These are phyloP conservation scores for Collybia mongolica DNA, from an alignment of 768 basidiomycete genomes.

Conservation along the genomic window DNA sequence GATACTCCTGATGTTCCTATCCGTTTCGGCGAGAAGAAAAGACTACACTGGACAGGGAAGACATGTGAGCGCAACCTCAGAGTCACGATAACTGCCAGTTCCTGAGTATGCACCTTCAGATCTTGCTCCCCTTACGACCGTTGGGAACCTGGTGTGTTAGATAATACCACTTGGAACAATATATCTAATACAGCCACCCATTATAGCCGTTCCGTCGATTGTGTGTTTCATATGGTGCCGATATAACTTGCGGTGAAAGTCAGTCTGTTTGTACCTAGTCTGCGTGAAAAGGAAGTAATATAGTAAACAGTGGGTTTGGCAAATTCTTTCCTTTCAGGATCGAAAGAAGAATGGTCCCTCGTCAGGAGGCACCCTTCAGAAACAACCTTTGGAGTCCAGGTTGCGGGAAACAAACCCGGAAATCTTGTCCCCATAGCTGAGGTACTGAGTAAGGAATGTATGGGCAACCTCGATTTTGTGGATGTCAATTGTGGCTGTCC, in stretches of 20 bases:
- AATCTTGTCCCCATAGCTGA: constrained; percentile 82
- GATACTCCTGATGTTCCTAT: constrained; percentile 71
- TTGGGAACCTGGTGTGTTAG: constrained; percentile 80
- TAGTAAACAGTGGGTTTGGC: constrained; percentile 79
- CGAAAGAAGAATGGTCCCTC: constrained; percentile 93
- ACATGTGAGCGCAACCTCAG: constrained; percentile 55
- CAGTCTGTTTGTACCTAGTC: constrained; percentile 14
- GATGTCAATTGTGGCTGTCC: constrained; percentile 98
- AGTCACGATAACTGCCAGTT: background rate
- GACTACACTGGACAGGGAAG: constrained; percentile 83
- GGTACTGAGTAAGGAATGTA: constrained; percentile 67
- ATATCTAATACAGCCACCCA: no score
- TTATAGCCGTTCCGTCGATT: constrained; percentile 87
- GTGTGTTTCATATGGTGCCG: constrained; percentile 83
- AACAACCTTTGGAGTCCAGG: constrained; percentile 83
- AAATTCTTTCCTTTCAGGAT: constrained; percentile 82
- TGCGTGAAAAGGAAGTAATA: background rate
- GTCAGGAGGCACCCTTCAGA: constrained; percentile 89
- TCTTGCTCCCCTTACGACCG: constrained; percentile 81
- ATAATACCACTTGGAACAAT: no score
- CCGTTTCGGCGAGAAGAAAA: constrained; percentile 80
- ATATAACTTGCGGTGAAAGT: constrained; percentile 97
- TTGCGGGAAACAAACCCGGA: constrained; percentile 86
- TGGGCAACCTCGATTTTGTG: constrained; percentile 77
- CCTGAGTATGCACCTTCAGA: constrained; percentile 16